phyloP scores from a whole-genome alignment of 2,329 filamentous ascomycete genomes.

The Xenoacremonium recifei region DNA sequence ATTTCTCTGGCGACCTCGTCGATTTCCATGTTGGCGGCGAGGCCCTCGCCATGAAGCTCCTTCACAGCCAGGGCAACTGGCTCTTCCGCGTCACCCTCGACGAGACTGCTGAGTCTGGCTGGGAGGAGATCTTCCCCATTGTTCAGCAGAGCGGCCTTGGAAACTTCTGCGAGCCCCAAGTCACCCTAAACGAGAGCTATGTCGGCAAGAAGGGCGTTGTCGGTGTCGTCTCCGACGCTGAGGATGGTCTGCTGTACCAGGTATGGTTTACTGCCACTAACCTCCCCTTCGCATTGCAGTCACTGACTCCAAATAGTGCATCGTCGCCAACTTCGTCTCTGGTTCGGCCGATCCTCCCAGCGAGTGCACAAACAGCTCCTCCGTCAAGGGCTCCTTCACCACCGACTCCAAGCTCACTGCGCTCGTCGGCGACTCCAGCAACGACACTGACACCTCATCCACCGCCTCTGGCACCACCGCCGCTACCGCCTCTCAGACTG shows the following conservation, averaged over 20 bases:
- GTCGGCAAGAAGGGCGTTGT: slow-evolving; percentile 56
- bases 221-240: slow-evolving; percentile 48
- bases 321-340: slow-evolving; percentile 55
- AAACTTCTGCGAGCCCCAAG: slow-evolving; percentile 48
- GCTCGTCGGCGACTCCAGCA: slow-evolving; percentile 23
- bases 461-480: slow-evolving; percentile 4
- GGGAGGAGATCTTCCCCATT: slow-evolving; percentile 55
- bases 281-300: background rate
- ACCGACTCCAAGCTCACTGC: slow-evolving; percentile 33
- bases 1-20: slow-evolving; percentile 47
- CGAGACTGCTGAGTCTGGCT: slow-evolving; percentile 43
- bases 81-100: slow-evolving; percentile 59
- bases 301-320: slow-evolving; percentile 40
- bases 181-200: slow-evolving; percentile 49
- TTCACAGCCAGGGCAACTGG: slow-evolving; percentile 54
- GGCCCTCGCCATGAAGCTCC: slow-evolving; percentile 44
- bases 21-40: slow-evolving; percentile 60
- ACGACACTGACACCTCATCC: slow-evolving; percentile 6
- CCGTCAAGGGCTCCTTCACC: slow-evolving; percentile 29
- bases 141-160: slow-evolving; percentile 55
- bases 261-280: slow-evolving; percentile 33
- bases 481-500: slow-evolving; percentile 7
- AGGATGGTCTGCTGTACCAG: slow-evolving; percentile 57
- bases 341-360: slow-evolving; percentile 31
- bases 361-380: slow-evolving; percentile 36